These are phyloP conservation scores for Pseudohalonectria lignicola DNA, from an alignment of 2,329 filamentous ascomycete genomes.

Conservation along the genomic window DNA sequence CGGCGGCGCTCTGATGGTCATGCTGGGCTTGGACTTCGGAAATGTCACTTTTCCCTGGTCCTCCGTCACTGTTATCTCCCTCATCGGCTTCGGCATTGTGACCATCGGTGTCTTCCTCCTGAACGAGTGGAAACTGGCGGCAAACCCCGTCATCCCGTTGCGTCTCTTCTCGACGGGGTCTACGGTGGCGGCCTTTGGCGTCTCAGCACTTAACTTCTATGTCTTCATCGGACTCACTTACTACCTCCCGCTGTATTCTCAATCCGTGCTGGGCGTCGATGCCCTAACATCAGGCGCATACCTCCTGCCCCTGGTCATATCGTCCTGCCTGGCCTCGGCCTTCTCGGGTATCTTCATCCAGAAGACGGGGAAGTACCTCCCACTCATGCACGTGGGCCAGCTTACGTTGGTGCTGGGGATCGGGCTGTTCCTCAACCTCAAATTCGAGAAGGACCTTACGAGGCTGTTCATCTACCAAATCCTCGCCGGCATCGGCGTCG, in stretches of 20 bases:
- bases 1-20: slow-evolving; percentile 55
- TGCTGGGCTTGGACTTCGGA: slow-evolving; percentile 60
- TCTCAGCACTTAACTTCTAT: slow-evolving; percentile 34
- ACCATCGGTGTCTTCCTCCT: slow-evolving; percentile 41
- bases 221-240: slow-evolving; percentile 63
- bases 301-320: slow-evolving; percentile 55
- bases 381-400: slow-evolving; percentile 48
- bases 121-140: slow-evolving; percentile 52
- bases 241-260: slow-evolving; percentile 37
- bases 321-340: not conserved
- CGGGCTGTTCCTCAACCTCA: slow-evolving; percentile 34
- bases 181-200: slow-evolving; percentile 42
- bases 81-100: slow-evolving; percentile 43
- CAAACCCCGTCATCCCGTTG: slow-evolving; percentile 59
- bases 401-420: slow-evolving; percentile 51
- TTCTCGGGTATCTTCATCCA: not conserved
- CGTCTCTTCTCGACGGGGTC: slow-evolving; percentile 44
- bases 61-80: slow-evolving; percentile 49
- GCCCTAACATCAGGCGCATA: slow-evolving; percentile 66
- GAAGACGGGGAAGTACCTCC: slow-evolving; percentile 17
- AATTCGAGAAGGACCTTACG: slow-evolving; percentile 8
- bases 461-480: slow-evolving; percentile 52
- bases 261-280: slow-evolving; percentile 31
- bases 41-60: slow-evolving; percentile 45
- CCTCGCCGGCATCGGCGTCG: slow-evolving; percentile 51